Evolutionary conservation across 192 early-diverging fungal species (phyloP), one percentile per base, ranked within the genome.

Genomic region (Funneliformis mosseae): DNA sequence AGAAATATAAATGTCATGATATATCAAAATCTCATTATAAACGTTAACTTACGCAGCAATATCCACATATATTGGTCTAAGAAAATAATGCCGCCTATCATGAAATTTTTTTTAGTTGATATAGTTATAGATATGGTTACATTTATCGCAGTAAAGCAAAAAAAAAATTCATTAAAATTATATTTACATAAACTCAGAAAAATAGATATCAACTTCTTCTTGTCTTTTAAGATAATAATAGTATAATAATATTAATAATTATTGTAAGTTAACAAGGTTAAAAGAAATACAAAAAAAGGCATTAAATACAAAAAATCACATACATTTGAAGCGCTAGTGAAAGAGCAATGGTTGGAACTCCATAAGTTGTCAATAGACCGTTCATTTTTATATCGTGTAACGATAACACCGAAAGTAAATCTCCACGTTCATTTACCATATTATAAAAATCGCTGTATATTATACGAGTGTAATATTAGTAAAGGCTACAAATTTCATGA

Each of bases 401-500:
- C 21, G 50, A 55, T 55, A 55, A 55, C 18, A 5, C 0, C 18
- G 50, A 3, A 55, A 55, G 50, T 38, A 67, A 28, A 25, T 78
- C 60, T 25, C 64, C 64, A 3, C 67, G 21, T 38, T 42, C 33
- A 45, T 78, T 64, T 43, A 64, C 14, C 18, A 78, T 78, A 21
- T 78, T n/a, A 42, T 78, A 78, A 21, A 42, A 33, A 39, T 78
- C 62, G 16, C 76, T 43, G n/a, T 27, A 7, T 8, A 61, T 27
- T 25, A 59, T 76, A 33, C 55, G 21, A 14, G 33, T 48, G 27
- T 33, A 66, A 41, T 7, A 41, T 55, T 18, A 55, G 21, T 55
- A 55, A 55, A 50, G 21, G 21, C 16, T 18, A 1, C 18, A 55
- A 55, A 55, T 5, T 21, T 55, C 1, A 55, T 55, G 16, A 55